Evolutionary conservation across 1,284 basidiomycete species (phyloP), one percentile per base, ranked within the genome.

Genomic region (Sanghuangporus weigelae): DNA sequence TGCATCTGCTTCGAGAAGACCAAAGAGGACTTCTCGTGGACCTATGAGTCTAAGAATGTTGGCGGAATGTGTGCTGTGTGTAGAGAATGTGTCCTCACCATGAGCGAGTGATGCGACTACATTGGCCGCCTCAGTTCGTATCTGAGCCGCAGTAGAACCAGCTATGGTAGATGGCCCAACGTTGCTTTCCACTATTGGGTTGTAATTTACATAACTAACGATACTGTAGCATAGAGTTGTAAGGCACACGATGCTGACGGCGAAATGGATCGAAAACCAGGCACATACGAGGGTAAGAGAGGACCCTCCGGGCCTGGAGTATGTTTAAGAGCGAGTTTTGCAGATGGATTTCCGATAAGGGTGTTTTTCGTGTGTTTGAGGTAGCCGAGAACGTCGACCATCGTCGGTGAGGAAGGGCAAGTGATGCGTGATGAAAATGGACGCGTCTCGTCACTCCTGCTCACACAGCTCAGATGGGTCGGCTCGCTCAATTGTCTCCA

Each of bases 311-410:
- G 50, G 2, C 42, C 60, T 39, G 19, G 8, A 14, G 60, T 48
- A 26, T 51, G 54, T 31, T 62, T 58, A 2, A 89, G 74, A 7
- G 79, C 72, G 1, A 78, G 71, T 72, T 92, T 92, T 1, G 86
- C 86, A 0, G 82, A 81, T 0, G 87, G 87, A 66, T 90, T 91
- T 2, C 89, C 89, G 44, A 92, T 90, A 62, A 90, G 84, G 1
- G 78, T 71, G 72, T 92, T 92, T 75, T 90, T 91, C 63, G 84
- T 77, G 63, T 78, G 77, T 72, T 89, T 89, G 67, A 91, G 80
- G 40, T 59, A 66, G 12, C 31, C 11, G 3, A 66, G 42, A 12
- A 66, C 62, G 35, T 60, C 61, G 23, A 51, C 57, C 60, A 65
- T 65, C 21, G 49, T 62, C 16, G 14, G 12, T 19, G 36, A 12